Base-by-base conservation (phyloP, 1,284 basidiomycete genomes). In the Golubevia pallescens region DNA sequence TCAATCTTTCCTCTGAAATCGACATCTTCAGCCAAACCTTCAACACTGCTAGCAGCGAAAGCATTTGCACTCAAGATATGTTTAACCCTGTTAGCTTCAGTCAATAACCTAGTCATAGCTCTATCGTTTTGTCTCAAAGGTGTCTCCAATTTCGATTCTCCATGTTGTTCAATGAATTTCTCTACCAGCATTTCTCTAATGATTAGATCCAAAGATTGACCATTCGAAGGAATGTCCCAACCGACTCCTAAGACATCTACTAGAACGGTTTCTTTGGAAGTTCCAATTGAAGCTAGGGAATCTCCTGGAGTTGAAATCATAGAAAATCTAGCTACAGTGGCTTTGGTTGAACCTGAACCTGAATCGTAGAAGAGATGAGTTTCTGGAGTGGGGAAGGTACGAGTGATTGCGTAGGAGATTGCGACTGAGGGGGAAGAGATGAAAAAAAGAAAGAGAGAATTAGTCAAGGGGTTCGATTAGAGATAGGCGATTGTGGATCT, bases 341-440 rank as follows among this genome's bases (percentile, higher is more conserved):
- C 95, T 28, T 92, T 90, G 32, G 94, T 92, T 0, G 93, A 90
- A 2, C 93, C 91, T 1, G 95, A 93, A 51, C 97, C 96, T 0
- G 94, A 92, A 80, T 99, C 97, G 86, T 93, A 98, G 70, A 99
- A 92, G 73, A 99, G 87, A 84, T 99, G 95, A 85, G 91, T 90
- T 86, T 97, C 95, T 13, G 80, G 75, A 65, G 70, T 72, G 5
- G 77, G 58, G 88, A 99, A 99, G 0, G 90, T 89, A 48, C 95
- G 90, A 1, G 94, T 94, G 93, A 98, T 97, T 51, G 95, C 96
- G 81, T 94, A 99, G 88, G 97, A 97, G 73, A 97, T 89, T 6
- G 93, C 95, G 28, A 95, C 91, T 21, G 54, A 10, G 10, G 20
- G 20, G 10, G 54, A 10, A 10, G 10, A 56, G 54, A 56, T 21